Evolutionary conservation across 2,329 filamentous ascomycete genomes (phyloP), one percentile per base, ranked within the genome.

Genomic region (Chrysosporium queenslandicum): DNA sequence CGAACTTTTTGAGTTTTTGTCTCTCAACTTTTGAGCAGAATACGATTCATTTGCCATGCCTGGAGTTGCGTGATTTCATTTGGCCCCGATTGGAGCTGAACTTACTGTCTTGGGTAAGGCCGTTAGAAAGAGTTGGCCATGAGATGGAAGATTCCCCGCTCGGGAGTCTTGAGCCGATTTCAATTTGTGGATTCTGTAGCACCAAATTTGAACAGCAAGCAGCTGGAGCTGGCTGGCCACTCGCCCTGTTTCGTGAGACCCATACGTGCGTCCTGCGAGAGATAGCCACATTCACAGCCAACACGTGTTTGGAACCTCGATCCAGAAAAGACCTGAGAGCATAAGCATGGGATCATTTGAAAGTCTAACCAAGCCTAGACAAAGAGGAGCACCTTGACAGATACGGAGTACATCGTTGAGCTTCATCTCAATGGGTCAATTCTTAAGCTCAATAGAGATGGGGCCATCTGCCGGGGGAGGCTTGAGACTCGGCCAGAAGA

Each of bases 41-140:
- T 49, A 49, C 46, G 46, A 49, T 49, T 34, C 23, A n/a, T 14
- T 20, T 49, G 14, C 46, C n/a, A 40, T 18, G 23, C 7, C 21
- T 29, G n/a, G 11, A 11, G 30, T 14, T n/a, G 36, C 34, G 8
- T 29, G 34, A 40, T 20, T 20, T 16, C 4, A 41, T 30, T 5
- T 21, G 18, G 2, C 20, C 23, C 46, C 25, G 37, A 41, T 32
- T 49, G 46, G 46, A 36, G 45, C 18, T 25, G 16, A 16, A 12
- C 18, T 23, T 21, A 47, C 11, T 25, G 18, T 23, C 29, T 36
- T 20, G 9, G 25, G 23, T 20, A 32, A 2, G 8, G 4, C n/a
- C n/a, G 8, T 14, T n/a, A n/a, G n/a, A 32, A 18, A 8, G 46
- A 48, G 21, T 37, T 20, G 34, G 12, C 34, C 12, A 12, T 16